Base-by-base conservation (phyloP, 169 alveolate genomes). In the Nephromyces sp. region DNA sequence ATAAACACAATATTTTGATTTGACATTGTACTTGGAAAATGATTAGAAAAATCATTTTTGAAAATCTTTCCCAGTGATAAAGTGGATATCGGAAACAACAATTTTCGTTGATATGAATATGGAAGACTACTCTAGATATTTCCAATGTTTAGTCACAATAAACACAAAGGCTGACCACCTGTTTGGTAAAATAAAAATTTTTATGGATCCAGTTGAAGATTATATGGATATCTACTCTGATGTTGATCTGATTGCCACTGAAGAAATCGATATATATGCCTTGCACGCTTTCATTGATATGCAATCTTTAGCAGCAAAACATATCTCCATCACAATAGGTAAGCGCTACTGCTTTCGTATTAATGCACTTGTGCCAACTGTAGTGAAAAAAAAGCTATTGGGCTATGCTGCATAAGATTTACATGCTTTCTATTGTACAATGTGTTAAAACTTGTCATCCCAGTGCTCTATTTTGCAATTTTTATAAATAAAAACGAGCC, bases 271-370 rank as follows among this genome's bases (percentile, higher is more conserved):
- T 22, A 2, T 75, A 3, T 66, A 32, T n/a, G 81, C 81, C 2
- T 67, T 66, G 33, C 75, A 75, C 63, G 81, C 81, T 1, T 75
- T 66, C 25, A 22, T 75, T 2, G 43, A 29, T n/a, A 65, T 75
- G 32, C 2, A 27, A 6, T 75, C 81, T 0, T 32, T 75, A 30
- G 81, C 67, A 33, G 32, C 81, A 2, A 22, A 2, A n/a, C 0
- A 31, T 5, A 29, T 52, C 8, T 5, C 28, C 1, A 35, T 75
- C 22, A 31, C 70, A 1, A 66, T 75, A 2, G 62, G 52, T 8
- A 43, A 15, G 57, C n/a, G 57, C n/a, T 43, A n/a, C n/a, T n/a
- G n/a, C n/a, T n/a, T n/a, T n/a, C n/a, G n/a, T n/a, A n/a, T n/a
- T n/a, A n/a, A n/a, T n/a, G n/a, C n/a, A n/a, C n/a, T n/a, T n/a